phyloP scores from a whole-genome alignment of 306 rosid genomes.

The Quercus aquifolioides region DNA sequence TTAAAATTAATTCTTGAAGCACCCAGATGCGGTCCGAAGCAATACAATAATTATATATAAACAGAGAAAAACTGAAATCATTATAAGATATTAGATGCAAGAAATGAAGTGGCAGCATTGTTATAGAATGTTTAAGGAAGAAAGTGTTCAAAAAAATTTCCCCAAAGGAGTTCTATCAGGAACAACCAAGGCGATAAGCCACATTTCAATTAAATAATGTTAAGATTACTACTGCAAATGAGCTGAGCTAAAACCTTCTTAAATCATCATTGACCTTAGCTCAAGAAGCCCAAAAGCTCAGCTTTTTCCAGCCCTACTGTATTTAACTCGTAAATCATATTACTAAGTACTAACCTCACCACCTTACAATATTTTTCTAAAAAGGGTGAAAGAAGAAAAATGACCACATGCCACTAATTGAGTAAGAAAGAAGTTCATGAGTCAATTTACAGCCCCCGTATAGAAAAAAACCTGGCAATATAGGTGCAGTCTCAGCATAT shows the following conservation, averaged over 20 bases:
- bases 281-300: neutral
- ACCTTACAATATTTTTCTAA: neutral
- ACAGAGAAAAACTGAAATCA: neutral
- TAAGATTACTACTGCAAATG: neutral
- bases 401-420: neutral
- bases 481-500: conserved; percentile 58
- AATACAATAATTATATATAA: neutral
- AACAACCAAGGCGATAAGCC: neutral
- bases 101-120: neutral
- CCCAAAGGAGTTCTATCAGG: neutral
- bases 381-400: neutral
- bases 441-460: neutral
- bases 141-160: neutral
- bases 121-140: neutral
- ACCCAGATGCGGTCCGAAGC: neutral
- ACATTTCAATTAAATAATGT: neutral
- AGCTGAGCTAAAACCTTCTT: too few species aligned
- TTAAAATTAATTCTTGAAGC: neutral
- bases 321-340: neutral
- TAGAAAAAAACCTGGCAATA: conserved; percentile 67
- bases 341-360: neutral
- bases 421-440: conserved; percentile 6
- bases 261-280: neutral
- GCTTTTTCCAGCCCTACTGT: neutral
- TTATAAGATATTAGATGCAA: neutral